Evolutionary conservation across 768 basidiomycete species (phyloP), one percentile per base, ranked within the genome.

Genomic region (Tricholoma bakamatsutake): DNA sequence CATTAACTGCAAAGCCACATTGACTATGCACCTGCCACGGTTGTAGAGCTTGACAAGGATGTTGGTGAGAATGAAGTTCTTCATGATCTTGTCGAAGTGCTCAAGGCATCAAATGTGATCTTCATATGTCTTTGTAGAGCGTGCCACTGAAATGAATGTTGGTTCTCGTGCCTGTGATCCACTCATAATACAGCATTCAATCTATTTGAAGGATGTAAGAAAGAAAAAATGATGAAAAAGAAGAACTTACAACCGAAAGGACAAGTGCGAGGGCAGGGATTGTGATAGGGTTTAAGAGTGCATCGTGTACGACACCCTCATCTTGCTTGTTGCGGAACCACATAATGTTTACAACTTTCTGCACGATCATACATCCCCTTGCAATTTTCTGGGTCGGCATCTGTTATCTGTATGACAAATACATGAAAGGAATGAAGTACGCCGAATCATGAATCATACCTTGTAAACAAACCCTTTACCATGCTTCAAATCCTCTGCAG

Each of bases 401-500:
- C 12, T 5, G 33, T 34, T 2, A 34, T 34, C 33, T 34, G 12
- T 12, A 2, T 2, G 4, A 9, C 33, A 34, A 12, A 34, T 34
- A 3, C 33, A 9, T 34, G 33, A 9, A n/a, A n/a, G n/a, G n/a
- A n/a, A n/a, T n/a, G n/a, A n/a, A n/a, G n/a, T n/a, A n/a, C n/a
- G n/a, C n/a, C n/a, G n/a, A n/a, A n/a, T n/a, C n/a, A n/a, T n/a
- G n/a, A n/a, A n/a, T n/a, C n/a, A n/a, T n/a, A n/a, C n/a, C n/a
- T n/a, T n/a, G n/a, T n/a, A n/a, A n/a, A n/a, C n/a, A n/a, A n/a
- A n/a, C n/a, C n/a, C n/a, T 34, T 12, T 34, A 34, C 21, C 31
- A 3, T 46, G 10, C 39, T 62, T 62, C 27, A 60, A 51, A 17
- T 48, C 33, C 17, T 55, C 51, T 8, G 50, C 57, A 1, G 46